These are phyloP conservation scores for Typha latifolia DNA, from an alignment of 176 grass and related monocot species.

Conservation along the genomic window DNA sequence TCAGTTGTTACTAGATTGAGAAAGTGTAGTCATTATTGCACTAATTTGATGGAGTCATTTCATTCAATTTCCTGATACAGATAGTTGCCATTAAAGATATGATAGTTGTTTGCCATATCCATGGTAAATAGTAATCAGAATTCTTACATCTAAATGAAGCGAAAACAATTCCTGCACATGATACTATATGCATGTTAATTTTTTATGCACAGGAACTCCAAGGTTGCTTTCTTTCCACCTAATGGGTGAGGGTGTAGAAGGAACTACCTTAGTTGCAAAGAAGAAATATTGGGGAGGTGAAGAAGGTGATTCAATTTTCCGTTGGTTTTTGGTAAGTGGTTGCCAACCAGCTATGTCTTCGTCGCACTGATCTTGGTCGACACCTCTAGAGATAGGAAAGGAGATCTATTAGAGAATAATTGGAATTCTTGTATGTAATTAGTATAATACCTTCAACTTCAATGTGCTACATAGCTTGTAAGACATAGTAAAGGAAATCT, in stretches of 20 bases:
- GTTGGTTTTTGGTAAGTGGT: conserved; percentile 66
- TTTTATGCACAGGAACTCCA: conserved; percentile 46
- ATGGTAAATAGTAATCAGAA: background rate
- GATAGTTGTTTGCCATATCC: background rate
- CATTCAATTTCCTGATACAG: background rate
- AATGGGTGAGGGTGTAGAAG: conserved; percentile 63
- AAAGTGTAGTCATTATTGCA: too few relatives aligned
- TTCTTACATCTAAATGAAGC: conserved; percentile 6
- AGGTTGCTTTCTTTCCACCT: conserved; percentile 64
- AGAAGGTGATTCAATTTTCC: conserved; percentile 82
- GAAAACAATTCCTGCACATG: background rate
- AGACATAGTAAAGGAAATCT: background rate
- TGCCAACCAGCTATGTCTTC: conserved; percentile 8
- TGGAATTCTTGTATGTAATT: too few relatives aligned
- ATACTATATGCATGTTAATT: conserved; percentile 17
- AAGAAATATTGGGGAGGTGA: conserved; percentile 95
- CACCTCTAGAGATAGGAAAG: background rate
- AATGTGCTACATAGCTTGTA: background rate
- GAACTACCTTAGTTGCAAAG: conserved; percentile 50
- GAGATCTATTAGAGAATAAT: too few relatives aligned
- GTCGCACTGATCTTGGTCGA: background rate
- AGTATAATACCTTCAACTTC: background rate
- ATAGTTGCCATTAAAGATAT: background rate
- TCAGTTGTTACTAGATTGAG: too few relatives aligned
- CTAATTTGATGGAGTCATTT: too few relatives aligned